phyloP scores from a whole-genome alignment of 202 grass and related monocot genomes.

The Brachypodium distachyon region DNA sequence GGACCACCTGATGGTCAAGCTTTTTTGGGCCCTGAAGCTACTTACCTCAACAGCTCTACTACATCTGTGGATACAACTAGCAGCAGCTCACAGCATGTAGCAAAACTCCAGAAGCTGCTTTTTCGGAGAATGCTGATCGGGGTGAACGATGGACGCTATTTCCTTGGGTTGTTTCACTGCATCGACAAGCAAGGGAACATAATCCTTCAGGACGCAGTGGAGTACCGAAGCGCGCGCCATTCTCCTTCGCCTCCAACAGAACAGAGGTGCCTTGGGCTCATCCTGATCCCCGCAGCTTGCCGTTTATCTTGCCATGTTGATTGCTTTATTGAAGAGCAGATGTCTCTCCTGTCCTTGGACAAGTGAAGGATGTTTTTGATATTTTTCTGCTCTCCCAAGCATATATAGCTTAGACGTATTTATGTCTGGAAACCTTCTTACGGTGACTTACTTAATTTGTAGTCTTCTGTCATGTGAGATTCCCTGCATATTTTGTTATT shows the following conservation, averaged over 20 bases:
- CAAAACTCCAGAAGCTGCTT: constrained; percentile 63
- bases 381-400: background rate
- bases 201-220: constrained; percentile 87
- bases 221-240: constrained; percentile 44
- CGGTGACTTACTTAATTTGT: background rate
- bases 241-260: constrained; percentile 35
- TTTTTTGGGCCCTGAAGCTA: background rate
- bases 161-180: constrained; percentile 83
- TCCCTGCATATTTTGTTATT: background rate
- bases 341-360: constrained; percentile 57
- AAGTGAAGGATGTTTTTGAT: constrained; percentile 27
- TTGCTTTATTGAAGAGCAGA: constrained; percentile 69
- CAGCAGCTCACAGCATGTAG: constrained; percentile 35
- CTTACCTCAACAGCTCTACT: background rate
- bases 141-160: constrained; percentile 73
- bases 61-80: background rate
- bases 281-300: constrained; percentile 70
- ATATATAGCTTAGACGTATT: background rate
- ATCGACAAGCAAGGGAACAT: constrained; percentile 96
- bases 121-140: constrained; percentile 71
- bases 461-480: background rate
- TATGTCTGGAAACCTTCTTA: background rate
- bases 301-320: constrained; percentile 77
- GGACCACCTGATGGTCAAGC: background rate
- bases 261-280: constrained; percentile 71